Evolutionary conservation across 2,329 filamentous ascomycete genomes (phyloP), one percentile per base, ranked within the genome.

Genomic region (Sphaerulina musiva): DNA sequence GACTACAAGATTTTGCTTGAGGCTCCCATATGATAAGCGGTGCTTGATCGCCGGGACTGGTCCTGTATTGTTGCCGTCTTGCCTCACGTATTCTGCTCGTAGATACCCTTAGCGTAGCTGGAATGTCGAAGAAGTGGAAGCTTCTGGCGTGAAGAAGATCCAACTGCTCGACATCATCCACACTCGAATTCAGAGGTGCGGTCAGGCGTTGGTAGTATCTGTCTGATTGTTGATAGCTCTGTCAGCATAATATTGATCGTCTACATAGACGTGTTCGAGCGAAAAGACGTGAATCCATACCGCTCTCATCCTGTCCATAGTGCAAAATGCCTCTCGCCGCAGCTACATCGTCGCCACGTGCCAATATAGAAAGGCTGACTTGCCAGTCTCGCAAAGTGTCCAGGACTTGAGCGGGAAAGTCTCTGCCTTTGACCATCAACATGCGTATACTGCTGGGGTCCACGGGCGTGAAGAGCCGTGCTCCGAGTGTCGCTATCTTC

Each of bases 21-120:
- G 65, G 65, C 41, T 67, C 65, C 65, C 65, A 67, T 20, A 66
- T 56, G 2, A 62, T 40, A 17, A 64, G 39, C 1, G 62, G 62
- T 5, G 45, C 48, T 4, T 53, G 14, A 12, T 17, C 11, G 40
- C 36, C 6, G 20, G 10, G 5, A 12, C 26, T 7, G 4, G 20
- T 11, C 6, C 26, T 6, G 42, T 29, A 12, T 31, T 36, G 5
- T 12, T 44, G 17, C 36, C 10, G 40, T 14, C 56, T 51, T 31
- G 59, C 20, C 12, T 45, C 23, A 9, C 48, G 14, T 3, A 60
- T 49, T 12, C 23, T 38, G 20, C 53, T 31, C 29, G 51, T 47
- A 34, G 62, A 60, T 26, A 42, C 34, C 9, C 40, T 26, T 9
- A 65, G 46, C 9, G 54, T 51, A 2, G 50, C 54, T 3, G 64